Evolutionary conservation across 306 rosid species (phyloP).

Genomic region (Cucumis cinereus): DNA sequence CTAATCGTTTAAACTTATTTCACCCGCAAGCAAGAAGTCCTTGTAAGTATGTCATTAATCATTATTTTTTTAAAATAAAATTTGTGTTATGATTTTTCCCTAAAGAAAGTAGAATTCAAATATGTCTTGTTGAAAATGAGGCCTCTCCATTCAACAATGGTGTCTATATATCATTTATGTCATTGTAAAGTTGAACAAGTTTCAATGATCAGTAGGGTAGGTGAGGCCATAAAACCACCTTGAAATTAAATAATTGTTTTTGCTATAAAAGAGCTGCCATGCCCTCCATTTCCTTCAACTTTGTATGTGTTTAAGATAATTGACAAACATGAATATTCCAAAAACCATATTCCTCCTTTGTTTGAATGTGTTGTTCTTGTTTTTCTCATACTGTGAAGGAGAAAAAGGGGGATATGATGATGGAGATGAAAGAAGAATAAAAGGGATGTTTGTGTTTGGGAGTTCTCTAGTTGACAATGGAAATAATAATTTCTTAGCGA

Average conservation of each 20-base stretch:
- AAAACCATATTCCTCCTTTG: not conserved
- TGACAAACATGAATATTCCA: not conserved
- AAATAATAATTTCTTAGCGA: constrained; percentile 29
- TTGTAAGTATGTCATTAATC: too few species aligned
- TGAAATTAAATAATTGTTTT: not conserved
- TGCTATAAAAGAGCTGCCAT: not conserved
- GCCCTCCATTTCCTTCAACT: not conserved
- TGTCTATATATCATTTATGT: not conserved
- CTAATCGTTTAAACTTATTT: too few species aligned
- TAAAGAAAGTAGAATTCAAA: not conserved
- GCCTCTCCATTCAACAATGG: not conserved
- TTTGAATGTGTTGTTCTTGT: not conserved
- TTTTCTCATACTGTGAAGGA: not conserved
- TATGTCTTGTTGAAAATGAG: not conserved
- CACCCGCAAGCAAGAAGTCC: too few species aligned
- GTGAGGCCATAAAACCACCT: not conserved
- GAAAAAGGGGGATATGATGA: not conserved
- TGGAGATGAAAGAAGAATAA: not conserved
- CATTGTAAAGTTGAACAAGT: not conserved
- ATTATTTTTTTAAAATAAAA: too few species aligned
- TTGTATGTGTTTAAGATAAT: not conserved
- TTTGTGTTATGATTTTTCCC: too few species aligned
- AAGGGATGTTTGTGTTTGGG: constrained; percentile 44
- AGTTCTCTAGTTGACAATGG: constrained; percentile 45
- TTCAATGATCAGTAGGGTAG: not conserved